Conservation (phyloP, 2,329 filamentous ascomycete genomes). For the Talaromyces sp. region DNA sequence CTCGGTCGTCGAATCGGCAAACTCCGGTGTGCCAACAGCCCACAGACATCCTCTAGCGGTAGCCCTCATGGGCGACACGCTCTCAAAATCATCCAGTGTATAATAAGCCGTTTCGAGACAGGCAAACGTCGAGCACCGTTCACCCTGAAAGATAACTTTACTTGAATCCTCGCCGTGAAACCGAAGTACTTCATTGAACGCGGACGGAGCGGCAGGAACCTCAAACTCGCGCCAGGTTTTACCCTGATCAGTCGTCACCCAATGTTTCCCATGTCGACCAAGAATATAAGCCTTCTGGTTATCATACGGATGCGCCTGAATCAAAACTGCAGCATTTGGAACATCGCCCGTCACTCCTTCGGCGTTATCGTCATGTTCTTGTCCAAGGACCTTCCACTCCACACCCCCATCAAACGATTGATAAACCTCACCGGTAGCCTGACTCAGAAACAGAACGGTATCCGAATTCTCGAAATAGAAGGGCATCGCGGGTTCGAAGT, state of each 20-base stretch:
- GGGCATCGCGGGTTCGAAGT: conserved; percentile 61
- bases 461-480: conserved; percentile 92
- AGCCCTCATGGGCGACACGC: conserved; percentile 58
- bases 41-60: conserved; percentile 76
- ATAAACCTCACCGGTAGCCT: conserved; percentile 59
- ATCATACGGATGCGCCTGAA: conserved; percentile 76
- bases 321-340: conserved; percentile 35
- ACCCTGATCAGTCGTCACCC: conserved; percentile 75
- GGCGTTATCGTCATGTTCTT: conserved; percentile 42
- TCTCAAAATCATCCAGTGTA: conserved; percentile 79
- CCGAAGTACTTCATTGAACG: conserved; percentile 54
- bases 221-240: conserved; percentile 74
- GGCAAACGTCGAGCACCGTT: conserved; percentile 60
- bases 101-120: conserved; percentile 64
- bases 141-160: conserved; percentile 78
- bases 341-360: conserved; percentile 50
- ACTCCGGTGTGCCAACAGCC: conserved; percentile 71
- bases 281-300: conserved; percentile 73
- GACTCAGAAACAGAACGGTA: conserved; percentile 69
- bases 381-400: conserved; percentile 60
- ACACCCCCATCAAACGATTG: conserved; percentile 76
- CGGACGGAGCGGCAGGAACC: conserved; percentile 54
- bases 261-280: conserved; percentile 64
- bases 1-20: conserved; percentile 49
- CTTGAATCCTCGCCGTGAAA: conserved; percentile 82